phyloP scores from a whole-genome alignment of 2,329 filamentous ascomycete genomes.

The Verticillium dahliae region DNA sequence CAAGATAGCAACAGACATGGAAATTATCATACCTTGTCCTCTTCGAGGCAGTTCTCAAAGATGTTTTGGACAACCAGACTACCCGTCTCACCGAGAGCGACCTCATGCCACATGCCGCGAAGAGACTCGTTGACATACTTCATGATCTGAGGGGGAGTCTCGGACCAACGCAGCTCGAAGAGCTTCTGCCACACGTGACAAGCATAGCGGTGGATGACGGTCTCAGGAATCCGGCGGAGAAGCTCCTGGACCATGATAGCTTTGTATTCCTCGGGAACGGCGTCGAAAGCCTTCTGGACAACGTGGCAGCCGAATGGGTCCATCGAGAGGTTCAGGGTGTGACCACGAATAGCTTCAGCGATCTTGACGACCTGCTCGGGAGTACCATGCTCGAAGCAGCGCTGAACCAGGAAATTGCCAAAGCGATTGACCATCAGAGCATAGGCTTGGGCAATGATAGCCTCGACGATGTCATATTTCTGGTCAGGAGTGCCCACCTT shows the following conservation, averaged over 20 bases:
- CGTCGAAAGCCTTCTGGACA: constrained; percentile 97
- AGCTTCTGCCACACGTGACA: constrained; percentile 99
- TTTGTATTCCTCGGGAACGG: constrained; percentile 95
- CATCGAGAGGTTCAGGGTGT: constrained; percentile 92
- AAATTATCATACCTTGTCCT: constrained; percentile 74
- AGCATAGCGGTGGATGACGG: constrained; percentile 95
- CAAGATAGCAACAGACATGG: neutral
- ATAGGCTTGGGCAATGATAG: constrained; percentile 91
- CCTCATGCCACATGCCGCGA: constrained; percentile 96
- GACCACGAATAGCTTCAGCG: constrained; percentile 87
- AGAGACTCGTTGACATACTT: constrained; percentile 94
- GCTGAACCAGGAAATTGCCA: constrained; percentile 96
- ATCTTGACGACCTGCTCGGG: constrained; percentile 92
- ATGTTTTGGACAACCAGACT: constrained; percentile 99
- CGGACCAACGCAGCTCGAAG: constrained; percentile 93
- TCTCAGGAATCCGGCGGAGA: constrained; percentile 90
- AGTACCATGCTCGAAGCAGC: constrained; percentile 97
- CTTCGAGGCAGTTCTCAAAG: constrained; percentile 97
- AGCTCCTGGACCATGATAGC: constrained; percentile 98
- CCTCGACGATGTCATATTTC: constrained; percentile 95
- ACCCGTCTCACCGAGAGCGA: constrained; percentile 92
- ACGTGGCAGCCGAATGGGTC: constrained; percentile 98
- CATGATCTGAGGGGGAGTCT: constrained; percentile 96
- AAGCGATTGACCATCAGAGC: constrained; percentile 97
- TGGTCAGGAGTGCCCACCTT: constrained; percentile 93